phyloP scores from a whole-genome alignment of 2,329 filamentous ascomycete species.

The Chaetomiaceae sp. region DNA sequence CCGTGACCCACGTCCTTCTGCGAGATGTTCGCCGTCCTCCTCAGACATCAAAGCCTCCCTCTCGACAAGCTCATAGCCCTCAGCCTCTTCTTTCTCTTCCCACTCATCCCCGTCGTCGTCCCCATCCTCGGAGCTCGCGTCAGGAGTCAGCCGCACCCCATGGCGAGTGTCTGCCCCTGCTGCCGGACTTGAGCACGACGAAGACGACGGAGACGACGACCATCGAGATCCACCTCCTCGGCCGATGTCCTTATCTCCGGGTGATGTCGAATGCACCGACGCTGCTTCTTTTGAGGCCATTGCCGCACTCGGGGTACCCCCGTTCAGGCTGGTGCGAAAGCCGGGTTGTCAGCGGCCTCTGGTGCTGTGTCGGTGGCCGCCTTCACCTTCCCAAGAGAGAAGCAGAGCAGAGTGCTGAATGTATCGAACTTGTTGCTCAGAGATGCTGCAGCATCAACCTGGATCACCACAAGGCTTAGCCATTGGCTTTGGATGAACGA shows the following conservation, averaged over 20 bases:
- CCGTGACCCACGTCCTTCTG: slow-evolving; percentile 14
- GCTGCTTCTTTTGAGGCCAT: neutral
- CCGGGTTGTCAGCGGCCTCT: no score
- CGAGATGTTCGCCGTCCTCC: neutral
- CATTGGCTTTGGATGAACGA: neutral
- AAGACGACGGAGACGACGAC: neutral
- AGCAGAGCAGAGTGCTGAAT: neutral
- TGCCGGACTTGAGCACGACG: neutral
- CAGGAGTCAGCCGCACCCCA: slow-evolving; percentile 1
- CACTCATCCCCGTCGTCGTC: slow-evolving; percentile 9
- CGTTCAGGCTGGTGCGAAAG: no score
- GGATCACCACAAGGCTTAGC: neutral
- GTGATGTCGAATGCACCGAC: neutral
- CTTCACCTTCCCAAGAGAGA: no score
- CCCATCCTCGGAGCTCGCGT: neutral
- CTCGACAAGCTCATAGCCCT: neutral
- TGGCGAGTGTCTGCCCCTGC: neutral
- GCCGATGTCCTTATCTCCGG: neutral
- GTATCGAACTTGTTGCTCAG: neutral
- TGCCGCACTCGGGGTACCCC: neutral
- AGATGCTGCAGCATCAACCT: neutral
- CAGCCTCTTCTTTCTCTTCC: neutral
- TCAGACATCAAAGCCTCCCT: neutral
- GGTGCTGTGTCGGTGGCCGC: neutral
- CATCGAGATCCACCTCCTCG: neutral